Evolutionary conservation across 1,284 basidiomycete genomes (phyloP).

Genomic region (Leccinum pallidistipes): DNA sequence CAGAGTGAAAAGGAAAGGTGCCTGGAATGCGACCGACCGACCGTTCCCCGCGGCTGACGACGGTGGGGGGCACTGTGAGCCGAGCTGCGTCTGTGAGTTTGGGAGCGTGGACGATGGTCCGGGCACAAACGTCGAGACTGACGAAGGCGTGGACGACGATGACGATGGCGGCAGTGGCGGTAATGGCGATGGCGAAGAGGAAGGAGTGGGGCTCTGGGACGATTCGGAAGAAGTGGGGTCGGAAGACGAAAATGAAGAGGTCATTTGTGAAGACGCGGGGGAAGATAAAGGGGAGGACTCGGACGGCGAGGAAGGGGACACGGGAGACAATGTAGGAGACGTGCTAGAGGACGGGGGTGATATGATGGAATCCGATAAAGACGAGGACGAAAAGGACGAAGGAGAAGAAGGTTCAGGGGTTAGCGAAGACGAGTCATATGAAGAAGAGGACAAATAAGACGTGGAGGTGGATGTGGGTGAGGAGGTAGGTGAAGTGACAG

Average conservation of each 20-base stretch:
- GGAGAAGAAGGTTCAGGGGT: neutral
- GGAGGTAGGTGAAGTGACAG: neutral
- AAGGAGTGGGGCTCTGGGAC: neutral
- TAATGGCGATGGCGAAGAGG: neutral
- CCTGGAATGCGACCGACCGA: neutral
- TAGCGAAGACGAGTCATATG: conserved; percentile 1
- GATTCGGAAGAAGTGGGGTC: neutral
- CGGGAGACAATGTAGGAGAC: neutral
- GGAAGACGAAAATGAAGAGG: neutral
- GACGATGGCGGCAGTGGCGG: neutral
- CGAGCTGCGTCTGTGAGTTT: conserved; percentile 23
- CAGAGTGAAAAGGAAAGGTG: conserved; percentile 3
- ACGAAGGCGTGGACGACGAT: neutral
- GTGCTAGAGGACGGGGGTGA: conserved; percentile 1
- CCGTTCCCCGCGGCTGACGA: neutral
- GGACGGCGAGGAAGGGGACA: neutral
- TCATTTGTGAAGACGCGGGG: neutral
- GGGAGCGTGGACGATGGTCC: neutral
- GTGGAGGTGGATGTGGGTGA: neutral
- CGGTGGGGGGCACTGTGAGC: conserved; percentile 27
- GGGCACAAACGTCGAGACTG: neutral
- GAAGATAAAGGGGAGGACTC: neutral
- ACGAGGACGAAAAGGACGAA: neutral
- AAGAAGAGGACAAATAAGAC: conserved; percentile 1
- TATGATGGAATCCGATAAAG: neutral